These are phyloP conservation scores for Auriculariales sp. DNA, from an alignment of 768 basidiomycete genomes.

Conservation along the genomic window DNA sequence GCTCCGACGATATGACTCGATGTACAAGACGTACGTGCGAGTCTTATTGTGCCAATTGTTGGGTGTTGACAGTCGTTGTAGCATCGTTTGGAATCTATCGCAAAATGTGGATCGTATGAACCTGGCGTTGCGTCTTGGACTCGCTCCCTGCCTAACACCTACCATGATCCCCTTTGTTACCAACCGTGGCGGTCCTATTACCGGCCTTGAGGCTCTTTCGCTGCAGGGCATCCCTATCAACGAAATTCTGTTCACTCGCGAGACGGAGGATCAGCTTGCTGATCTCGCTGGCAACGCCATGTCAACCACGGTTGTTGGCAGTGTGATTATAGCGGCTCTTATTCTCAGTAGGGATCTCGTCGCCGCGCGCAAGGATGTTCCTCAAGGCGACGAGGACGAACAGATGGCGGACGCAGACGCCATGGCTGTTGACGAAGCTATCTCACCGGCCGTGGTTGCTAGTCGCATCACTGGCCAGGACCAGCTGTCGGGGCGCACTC, in stretches of 20 bases:
- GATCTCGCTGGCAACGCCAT: slow-evolving; percentile 95
- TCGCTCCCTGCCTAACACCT: slow-evolving; percentile 87
- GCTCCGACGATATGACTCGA: no score
- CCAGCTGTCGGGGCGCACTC: slow-evolving; percentile 39
- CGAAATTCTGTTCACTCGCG: slow-evolving; percentile 80
- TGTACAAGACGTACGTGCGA: slow-evolving; percentile 66
- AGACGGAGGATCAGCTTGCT: slow-evolving; percentile 85
- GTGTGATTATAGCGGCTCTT: slow-evolving; percentile 74
- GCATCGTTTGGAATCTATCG: slow-evolving; percentile 88
- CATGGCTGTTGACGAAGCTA: slow-evolving; percentile 39
- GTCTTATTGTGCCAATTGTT: slow-evolving; percentile 2
- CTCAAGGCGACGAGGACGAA: slow-evolving; percentile 57
- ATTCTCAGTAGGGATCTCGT: slow-evolving; percentile 52
- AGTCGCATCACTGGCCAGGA: slow-evolving; percentile 63
- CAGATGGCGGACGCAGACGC: slow-evolving; percentile 29
- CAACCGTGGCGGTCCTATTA: slow-evolving; percentile 90
- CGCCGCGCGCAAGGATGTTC: no score
- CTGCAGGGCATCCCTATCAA: slow-evolving; percentile 92
- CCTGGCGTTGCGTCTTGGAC: slow-evolving; percentile 64
- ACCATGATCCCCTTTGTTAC: slow-evolving; percentile 96
- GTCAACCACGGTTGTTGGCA: slow-evolving; percentile 92
- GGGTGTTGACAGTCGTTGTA: slow-evolving; percentile 17
- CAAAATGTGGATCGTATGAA: slow-evolving; percentile 92
- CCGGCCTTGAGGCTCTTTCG: slow-evolving; percentile 81
- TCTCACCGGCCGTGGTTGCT: slow-evolving; percentile 5